Evolutionary conservation across 2,329 filamentous ascomycete species (phyloP), one percentile per base, ranked within the genome.

Genomic region (Fusarium sp.): DNA sequence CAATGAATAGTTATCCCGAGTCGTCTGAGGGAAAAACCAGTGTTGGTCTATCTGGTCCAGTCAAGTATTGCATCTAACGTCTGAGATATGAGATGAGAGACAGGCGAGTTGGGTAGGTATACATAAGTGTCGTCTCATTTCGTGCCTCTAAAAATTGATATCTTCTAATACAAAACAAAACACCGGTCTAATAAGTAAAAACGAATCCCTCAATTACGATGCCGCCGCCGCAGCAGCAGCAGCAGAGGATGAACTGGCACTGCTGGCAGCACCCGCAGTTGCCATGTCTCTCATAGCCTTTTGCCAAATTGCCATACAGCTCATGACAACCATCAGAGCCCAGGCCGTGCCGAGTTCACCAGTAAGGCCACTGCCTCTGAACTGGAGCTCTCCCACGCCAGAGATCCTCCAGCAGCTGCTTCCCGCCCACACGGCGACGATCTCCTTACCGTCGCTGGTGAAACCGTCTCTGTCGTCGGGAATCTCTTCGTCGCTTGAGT

Each of bases 241-340:
- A 29, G 69, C 46, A 11, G 64, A 33, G 7, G 35, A n/a, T 20
- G 35, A 40, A n/a, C 35, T 27, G 22, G 35, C n/a, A 60, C 36
- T 46, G 16, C 68, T 61, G 10, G 63, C 17, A 2, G 63, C 49
- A 33, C 64, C 51, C n/a, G 64, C 69, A 3, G 57, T 67, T 22
- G 58, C 66, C 46, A 60, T 59, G 20, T 71, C 63, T 40, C 74
- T 63, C 51, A 58, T 66, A 1, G 51, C 46, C 58, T 64, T 69
- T 20, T 75, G 64, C 71, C 75, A 78, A 24, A 78, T 75, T 5
- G 71, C 73, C 71, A 78, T 66, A 7, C 66, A 74, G n/a, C 76
- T 79, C 75, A 77, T 77, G 27, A 79, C 49, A 10, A 68, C 72
- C 76, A 78, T 79, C 33, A 79, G 33, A 9, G 57, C 58, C 77